A percentile compares a stretch with the other conserved stretches of the same genome.
Conservation (phyloP, 2,329 filamentous ascomycete genomes). For the Aspergillus tubingensis region DNA sequence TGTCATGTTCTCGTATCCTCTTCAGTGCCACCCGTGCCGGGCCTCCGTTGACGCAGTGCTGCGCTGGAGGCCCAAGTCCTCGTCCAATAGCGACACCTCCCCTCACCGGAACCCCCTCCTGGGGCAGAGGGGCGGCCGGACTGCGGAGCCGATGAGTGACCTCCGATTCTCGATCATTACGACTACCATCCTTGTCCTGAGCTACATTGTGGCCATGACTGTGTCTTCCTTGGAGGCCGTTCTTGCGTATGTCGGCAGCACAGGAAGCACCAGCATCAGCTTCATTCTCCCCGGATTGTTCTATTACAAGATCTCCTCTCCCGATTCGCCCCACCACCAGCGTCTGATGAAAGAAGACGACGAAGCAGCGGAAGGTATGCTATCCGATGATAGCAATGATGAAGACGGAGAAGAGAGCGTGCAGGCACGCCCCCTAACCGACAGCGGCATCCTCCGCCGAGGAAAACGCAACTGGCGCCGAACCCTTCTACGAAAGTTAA, state of each 20-base stretch:
- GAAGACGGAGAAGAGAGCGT: conserved; percentile 39
- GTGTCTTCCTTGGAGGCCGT: conserved; percentile 88
- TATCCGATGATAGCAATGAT: conserved; percentile 40
- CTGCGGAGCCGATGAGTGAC: conserved; percentile 72
- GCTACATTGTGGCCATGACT: conserved; percentile 86
- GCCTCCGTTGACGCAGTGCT: conserved; percentile 94
- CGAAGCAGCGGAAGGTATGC: conserved; percentile 60
- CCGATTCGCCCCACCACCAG: conserved; percentile 83
- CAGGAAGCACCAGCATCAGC: conserved; percentile 90
- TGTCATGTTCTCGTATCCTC: conserved; percentile 92
- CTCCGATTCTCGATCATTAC: conserved; percentile 86
- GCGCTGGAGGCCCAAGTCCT: conserved; percentile 72
- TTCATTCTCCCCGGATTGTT: conserved; percentile 96
- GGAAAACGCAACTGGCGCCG: conserved; percentile 65
- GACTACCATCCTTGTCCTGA: conserved; percentile 77
- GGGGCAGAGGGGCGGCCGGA: conserved; percentile 42
- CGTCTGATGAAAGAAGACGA: conserved; percentile 88
- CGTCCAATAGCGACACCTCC: conserved; percentile 42
- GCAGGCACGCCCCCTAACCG: conserved; percentile 50
- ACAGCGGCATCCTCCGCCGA: conserved; percentile 61
- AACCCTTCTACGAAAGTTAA: conserved; percentile 67
- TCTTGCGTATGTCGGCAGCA: conserved; percentile 91
- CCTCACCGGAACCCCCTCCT: conserved; percentile 49
- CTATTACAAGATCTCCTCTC: conserved; percentile 96
- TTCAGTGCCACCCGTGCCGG: conserved; percentile 93